These are phyloP conservation scores for Cucurbita moschata DNA, from an alignment of 306 rosid species.

Conservation along the genomic window DNA sequence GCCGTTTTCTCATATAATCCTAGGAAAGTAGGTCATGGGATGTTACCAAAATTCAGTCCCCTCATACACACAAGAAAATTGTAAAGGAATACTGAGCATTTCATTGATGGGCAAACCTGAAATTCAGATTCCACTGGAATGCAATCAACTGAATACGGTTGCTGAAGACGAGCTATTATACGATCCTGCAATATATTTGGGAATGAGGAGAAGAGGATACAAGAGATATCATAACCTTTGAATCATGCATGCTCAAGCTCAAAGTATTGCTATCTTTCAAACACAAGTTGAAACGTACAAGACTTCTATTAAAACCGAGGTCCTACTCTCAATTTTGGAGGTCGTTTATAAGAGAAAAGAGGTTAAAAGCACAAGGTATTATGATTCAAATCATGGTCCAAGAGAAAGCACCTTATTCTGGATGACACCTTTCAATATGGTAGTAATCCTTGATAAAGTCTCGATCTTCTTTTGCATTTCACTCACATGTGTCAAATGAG, in stretches of 20 bases:
- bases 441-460: conserved; percentile 68
- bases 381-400: not conserved
- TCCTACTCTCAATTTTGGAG: not conserved
- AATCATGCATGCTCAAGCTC: not conserved
- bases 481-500: conserved; percentile 83
- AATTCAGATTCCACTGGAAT: conserved; percentile 97
- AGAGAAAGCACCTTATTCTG: conserved; percentile 66
- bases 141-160: conserved; percentile 94
- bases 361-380: not conserved
- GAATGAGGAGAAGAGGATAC: not conserved
- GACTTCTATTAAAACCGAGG: not conserved
- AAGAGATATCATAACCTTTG: not conserved
- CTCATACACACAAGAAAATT: not conserved
- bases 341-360: not conserved
- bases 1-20: not conserved
- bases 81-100: not conserved
- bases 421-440: conserved; percentile 80
- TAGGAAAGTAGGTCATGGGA: not conserved
- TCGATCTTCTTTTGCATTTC: conserved; percentile 95
- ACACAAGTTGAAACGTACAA: not conserved
- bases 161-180: conserved; percentile 89
- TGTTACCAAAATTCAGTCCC: not conserved
- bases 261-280: not conserved
- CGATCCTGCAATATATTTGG: conserved; percentile 54
- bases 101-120: conserved; percentile 47